phyloP scores from a whole-genome alignment of 495 filamentous ascomycete species.

The Xylaria curta region DNA sequence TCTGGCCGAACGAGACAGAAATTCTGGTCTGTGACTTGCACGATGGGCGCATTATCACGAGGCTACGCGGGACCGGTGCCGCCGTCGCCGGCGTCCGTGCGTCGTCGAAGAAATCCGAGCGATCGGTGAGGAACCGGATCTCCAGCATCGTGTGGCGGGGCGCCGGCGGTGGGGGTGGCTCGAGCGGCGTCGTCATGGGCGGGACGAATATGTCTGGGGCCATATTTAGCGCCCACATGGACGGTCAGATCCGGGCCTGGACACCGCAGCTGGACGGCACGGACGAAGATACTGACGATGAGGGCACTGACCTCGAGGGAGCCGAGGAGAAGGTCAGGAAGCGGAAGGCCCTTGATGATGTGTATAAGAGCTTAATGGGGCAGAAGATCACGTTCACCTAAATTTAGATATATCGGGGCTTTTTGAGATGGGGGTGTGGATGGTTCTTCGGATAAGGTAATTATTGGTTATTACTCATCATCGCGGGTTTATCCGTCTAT shows the following conservation, averaged over 20 bases:
- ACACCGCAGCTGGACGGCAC: conserved; percentile 55
- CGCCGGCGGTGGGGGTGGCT: conserved; percentile 47
- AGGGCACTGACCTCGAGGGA: conserved; percentile 41
- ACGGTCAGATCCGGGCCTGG: conserved; percentile 67
- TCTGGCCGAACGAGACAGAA: conserved; percentile 79
- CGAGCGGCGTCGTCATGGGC: conserved; percentile 50
- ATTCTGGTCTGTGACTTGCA: conserved; percentile 78
- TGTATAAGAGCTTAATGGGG: conserved; percentile 59
- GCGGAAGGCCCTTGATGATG: conserved; percentile 66
- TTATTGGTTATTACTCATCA: not conserved
- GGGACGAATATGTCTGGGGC: conserved; percentile 54
- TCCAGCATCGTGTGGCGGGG: conserved; percentile 76
- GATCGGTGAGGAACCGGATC: conserved; percentile 62
- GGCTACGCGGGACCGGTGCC: conserved; percentile 66
- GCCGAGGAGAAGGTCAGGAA: conserved; percentile 53
- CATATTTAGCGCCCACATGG: conserved; percentile 62
- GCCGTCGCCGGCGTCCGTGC: conserved; percentile 50
- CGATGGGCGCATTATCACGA: conserved; percentile 74
- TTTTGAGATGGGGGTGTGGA: not conserved
- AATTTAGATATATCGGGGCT: not conserved
- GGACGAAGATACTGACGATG: conserved; percentile 53
- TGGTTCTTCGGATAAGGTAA: not conserved
- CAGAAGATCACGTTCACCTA: conserved; percentile 59
- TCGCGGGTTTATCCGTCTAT: not conserved
- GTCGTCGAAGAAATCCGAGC: conserved; percentile 40